These are phyloP conservation scores for Candida koratica DNA, from an alignment of 805 yeast genomes.

Conservation along the genomic window DNA sequence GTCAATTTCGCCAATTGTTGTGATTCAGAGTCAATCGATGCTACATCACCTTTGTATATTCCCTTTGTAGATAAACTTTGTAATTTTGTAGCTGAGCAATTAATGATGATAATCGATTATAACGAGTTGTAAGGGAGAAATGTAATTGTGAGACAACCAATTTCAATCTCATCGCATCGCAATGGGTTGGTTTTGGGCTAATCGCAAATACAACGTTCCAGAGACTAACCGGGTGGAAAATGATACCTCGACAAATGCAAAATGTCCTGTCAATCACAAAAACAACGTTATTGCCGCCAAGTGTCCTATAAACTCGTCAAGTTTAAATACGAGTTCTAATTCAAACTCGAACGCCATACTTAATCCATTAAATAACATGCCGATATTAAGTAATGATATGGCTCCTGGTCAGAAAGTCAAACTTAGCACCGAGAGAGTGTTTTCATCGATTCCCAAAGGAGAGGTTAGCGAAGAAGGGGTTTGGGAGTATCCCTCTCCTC, in stretches of 20 bases:
- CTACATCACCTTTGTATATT: no score
- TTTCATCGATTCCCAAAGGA: constrained; percentile 87
- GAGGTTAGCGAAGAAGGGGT: constrained; percentile 57
- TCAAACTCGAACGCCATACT: constrained; percentile 34
- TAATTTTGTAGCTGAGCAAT: no score
- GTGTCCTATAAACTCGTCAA: constrained; percentile 19
- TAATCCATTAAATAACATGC: constrained; percentile 90
- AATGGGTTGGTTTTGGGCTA: constrained; percentile 95
- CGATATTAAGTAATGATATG: constrained; percentile 60
- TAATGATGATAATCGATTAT: no score
- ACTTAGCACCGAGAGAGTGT: constrained; percentile 78
- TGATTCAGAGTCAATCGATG: no score
- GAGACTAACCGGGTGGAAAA: no score
- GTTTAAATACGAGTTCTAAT: constrained; percentile 8
- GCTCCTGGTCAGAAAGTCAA: constrained; percentile 78
- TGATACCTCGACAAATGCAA: background rate
- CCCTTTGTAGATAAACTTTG: no score
- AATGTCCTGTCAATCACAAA: constrained; percentile 8
- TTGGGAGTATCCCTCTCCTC: constrained; percentile 99
- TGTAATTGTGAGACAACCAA: no score
- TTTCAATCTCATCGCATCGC: constrained; percentile 5
- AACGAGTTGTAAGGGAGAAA: no score
- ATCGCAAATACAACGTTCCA: no score
- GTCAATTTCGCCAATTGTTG: no score
- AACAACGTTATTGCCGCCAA: background rate